Conservation (phyloP, 306 rosid genomes). For the Cucurbita maxima region DNA sequence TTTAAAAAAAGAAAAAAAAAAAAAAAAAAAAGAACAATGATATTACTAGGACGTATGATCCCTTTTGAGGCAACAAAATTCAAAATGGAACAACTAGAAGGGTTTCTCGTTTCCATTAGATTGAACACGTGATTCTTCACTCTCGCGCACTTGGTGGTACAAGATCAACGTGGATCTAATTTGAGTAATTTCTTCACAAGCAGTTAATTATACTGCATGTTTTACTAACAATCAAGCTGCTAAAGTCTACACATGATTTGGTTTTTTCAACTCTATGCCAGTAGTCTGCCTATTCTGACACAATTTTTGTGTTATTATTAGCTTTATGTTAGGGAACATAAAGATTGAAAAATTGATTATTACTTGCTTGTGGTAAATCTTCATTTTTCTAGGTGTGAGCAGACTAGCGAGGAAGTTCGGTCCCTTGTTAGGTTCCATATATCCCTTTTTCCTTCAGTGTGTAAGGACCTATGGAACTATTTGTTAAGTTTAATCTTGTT, state of each 20-base stretch:
- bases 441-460: too few relatives aligned
- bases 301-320: not conserved
- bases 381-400: not conserved
- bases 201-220: not conserved
- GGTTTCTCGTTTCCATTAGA: not conserved
- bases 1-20: not conserved
- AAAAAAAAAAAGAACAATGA: not conserved
- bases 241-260: not conserved
- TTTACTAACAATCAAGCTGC: not conserved
- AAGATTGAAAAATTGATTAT: not conserved
- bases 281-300: not conserved
- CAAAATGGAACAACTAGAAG: not conserved
- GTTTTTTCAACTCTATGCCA: not conserved
- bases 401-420: not conserved
- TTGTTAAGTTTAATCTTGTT: too few relatives aligned
- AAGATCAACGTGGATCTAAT: not conserved
- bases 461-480: not conserved
- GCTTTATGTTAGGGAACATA: not conserved
- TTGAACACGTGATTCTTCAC: not conserved
- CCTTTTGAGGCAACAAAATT: not conserved
- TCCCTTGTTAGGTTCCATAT: not conserved
- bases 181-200: not conserved
- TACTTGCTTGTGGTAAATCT: not conserved
- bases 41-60: not conserved
- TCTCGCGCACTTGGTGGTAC: not conserved